Evolutionary conservation across 2,329 filamentous ascomycete genomes (phyloP).

Genomic region (Alternaria consortialis): DNA sequence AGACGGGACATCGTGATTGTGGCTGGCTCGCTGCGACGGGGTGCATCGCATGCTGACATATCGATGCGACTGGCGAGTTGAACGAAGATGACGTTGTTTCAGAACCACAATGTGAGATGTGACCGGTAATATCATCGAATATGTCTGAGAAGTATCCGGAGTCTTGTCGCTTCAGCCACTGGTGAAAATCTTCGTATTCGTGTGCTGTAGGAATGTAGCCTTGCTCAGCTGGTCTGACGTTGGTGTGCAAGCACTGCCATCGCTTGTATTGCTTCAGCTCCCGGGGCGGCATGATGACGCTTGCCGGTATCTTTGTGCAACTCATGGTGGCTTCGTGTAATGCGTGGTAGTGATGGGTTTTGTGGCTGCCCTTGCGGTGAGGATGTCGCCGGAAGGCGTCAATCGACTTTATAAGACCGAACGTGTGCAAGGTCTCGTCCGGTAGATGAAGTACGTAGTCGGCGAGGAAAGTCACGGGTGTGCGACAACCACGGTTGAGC

Average conservation of each 20-base stretch:
- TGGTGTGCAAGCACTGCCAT: slow-evolving; percentile 37
- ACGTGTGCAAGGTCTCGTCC: background rate
- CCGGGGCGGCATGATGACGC: slow-evolving; percentile 33
- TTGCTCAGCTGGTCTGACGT: slow-evolving; percentile 26
- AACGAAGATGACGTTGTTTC: background rate
- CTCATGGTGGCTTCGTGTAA: slow-evolving; percentile 2
- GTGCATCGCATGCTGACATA: slow-evolving; percentile 37
- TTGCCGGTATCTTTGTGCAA: slow-evolving; percentile 31
- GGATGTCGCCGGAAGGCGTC: background rate
- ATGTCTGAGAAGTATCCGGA: slow-evolving; percentile 45
- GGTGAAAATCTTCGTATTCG: slow-evolving; percentile 42
- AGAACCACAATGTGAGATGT: slow-evolving; percentile 18
- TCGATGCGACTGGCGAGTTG: slow-evolving; percentile 23
- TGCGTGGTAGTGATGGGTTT: background rate
- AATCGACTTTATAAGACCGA: background rate
- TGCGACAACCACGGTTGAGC: slow-evolving; percentile 6
- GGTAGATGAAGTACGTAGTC: background rate
- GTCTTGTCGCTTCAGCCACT: slow-evolving; percentile 41
- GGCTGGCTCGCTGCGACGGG: slow-evolving; percentile 22
- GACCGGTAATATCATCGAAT: slow-evolving; percentile 35
- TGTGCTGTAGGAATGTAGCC: slow-evolving; percentile 36
- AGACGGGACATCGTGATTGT: slow-evolving; percentile 39
- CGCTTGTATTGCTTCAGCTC: slow-evolving; percentile 41
- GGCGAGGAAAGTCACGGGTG: slow-evolving; percentile 5
- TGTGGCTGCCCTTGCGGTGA: background rate